These are phyloP conservation scores for Leonotis leonurus DNA, from an alignment of 257 asterid genomes.

Conservation along the genomic window DNA sequence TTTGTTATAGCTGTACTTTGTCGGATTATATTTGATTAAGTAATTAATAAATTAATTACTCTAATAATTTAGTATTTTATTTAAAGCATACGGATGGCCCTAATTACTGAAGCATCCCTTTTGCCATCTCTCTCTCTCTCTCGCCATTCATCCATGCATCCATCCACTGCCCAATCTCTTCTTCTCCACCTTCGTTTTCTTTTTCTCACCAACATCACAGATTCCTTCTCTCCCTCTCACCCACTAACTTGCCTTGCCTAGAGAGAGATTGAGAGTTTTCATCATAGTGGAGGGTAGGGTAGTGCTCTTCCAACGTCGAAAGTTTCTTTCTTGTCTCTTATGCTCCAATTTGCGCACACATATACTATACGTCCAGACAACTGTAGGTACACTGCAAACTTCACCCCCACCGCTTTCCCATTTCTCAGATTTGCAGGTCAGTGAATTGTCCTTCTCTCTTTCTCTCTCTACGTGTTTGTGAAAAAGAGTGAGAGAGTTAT, in stretches of 20 bases:
- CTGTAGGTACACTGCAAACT: slow-evolving; percentile 28
- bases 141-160: slow-evolving; percentile 17
- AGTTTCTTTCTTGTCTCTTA: slow-evolving; percentile 17
- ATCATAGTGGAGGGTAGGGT: slow-evolving; percentile 20
- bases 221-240: slow-evolving; percentile 20
- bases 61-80: slow-evolving; percentile 4
- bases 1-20: slow-evolving; percentile 6
- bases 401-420: slow-evolving; percentile 6
- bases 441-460: background rate
- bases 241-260: background rate
- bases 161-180: slow-evolving; percentile 18
- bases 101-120: background rate
- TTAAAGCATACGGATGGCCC: slow-evolving; percentile 3
- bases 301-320: slow-evolving; percentile 42
- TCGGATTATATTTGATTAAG: no score
- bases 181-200: slow-evolving; percentile 8
- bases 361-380: slow-evolving; percentile 24
- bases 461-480: background rate
- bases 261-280: slow-evolving; percentile 12
- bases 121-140: slow-evolving; percentile 5
- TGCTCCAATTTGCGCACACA: slow-evolving; percentile 15
- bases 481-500: background rate
- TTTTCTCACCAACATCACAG: slow-evolving; percentile 1
- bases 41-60: background rate
- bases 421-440: slow-evolving; percentile 21